phyloP scores from a whole-genome alignment of 352 stramenopile genomes.

The Plasmopara halstedii region DNA sequence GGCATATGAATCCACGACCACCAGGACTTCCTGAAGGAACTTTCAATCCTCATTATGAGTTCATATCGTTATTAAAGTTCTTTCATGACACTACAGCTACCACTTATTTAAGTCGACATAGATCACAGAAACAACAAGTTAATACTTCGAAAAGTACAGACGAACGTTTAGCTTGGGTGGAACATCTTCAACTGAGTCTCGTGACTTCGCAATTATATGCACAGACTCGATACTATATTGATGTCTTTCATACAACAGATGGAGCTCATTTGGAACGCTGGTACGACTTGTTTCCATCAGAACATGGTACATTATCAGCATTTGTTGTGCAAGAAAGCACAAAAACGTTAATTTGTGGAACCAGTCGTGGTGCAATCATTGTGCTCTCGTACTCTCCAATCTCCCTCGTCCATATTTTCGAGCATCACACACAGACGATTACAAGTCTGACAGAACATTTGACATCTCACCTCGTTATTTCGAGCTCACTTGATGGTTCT shows the following conservation, averaged over 20 bases:
- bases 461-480: constrained; percentile 49
- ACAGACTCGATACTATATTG: constrained; percentile 37
- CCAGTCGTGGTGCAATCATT: constrained; percentile 43
- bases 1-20: constrained; percentile 39
- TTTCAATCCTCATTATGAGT: constrained; percentile 54
- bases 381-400: constrained; percentile 51
- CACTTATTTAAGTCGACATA: constrained; percentile 1
- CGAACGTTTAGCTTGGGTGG: constrained; percentile 31
- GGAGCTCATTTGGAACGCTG: constrained; percentile 43
- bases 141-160: constrained; percentile 9
- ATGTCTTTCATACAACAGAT: constrained; percentile 47
- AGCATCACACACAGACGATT: constrained; percentile 54
- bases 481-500: constrained; percentile 59
- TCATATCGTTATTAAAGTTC: constrained; percentile 38
- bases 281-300: constrained; percentile 36
- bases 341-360: constrained; percentile 60
- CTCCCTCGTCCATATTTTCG: constrained; percentile 54
- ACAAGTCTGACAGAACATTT: constrained; percentile 46
- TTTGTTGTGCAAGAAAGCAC: constrained; percentile 62
- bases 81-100: constrained; percentile 20
- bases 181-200: constrained; percentile 38
- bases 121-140: constrained; percentile 1
- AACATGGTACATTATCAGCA: constrained; percentile 50
- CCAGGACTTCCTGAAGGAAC: constrained; percentile 25
- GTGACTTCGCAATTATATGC: constrained; percentile 39